Evolutionary conservation across 2,329 filamentous ascomycete genomes (phyloP).

Genomic region (Pseudocercospora pini-densiflorae): DNA sequence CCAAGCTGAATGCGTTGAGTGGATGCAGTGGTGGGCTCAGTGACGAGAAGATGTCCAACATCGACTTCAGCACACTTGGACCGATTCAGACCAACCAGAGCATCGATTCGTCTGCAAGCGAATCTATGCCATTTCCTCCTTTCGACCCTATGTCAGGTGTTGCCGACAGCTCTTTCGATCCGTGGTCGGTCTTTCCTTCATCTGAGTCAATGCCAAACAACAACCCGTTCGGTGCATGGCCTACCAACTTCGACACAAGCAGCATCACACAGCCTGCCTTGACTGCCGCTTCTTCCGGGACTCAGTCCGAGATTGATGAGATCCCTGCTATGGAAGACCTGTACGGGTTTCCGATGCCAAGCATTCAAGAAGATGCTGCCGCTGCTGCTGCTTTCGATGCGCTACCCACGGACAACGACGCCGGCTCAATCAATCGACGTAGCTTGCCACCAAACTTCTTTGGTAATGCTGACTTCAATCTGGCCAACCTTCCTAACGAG

Average conservation of each 20-base stretch:
- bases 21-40: conserved; percentile 23
- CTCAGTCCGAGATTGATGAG: conserved; percentile 44
- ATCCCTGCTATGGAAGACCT: conserved; percentile 41
- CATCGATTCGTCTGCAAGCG: conserved; percentile 31
- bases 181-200: conserved; percentile 37
- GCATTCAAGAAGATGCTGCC: conserved; percentile 36
- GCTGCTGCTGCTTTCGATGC: conserved; percentile 22
- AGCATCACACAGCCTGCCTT: conserved; percentile 41
- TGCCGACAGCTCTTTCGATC: conserved; percentile 35
- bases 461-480: conserved; percentile 32
- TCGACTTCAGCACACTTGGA: conserved; percentile 35
- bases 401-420: conserved; percentile 15
- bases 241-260: conserved; percentile 31
- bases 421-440: conserved; percentile 33
- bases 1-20: conserved; percentile 27
- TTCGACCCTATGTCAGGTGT: conserved; percentile 36
- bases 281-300: conserved; percentile 45
- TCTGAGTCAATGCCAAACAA: conserved; percentile 39
- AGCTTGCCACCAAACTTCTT: conserved; percentile 41
- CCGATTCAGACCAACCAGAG: conserved; percentile 32
- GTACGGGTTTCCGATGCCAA: conserved; percentile 37
- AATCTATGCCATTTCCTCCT: conserved; percentile 26
- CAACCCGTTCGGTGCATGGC: conserved; percentile 41
- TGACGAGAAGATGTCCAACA: conserved; percentile 26
- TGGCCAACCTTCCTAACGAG: conserved; percentile 24